Percentiles rank a stretch among this genome's conserved stretches.
Conservation (phyloP, 148 eudicot genomes). For the Persicaria tinctoria region DNA sequence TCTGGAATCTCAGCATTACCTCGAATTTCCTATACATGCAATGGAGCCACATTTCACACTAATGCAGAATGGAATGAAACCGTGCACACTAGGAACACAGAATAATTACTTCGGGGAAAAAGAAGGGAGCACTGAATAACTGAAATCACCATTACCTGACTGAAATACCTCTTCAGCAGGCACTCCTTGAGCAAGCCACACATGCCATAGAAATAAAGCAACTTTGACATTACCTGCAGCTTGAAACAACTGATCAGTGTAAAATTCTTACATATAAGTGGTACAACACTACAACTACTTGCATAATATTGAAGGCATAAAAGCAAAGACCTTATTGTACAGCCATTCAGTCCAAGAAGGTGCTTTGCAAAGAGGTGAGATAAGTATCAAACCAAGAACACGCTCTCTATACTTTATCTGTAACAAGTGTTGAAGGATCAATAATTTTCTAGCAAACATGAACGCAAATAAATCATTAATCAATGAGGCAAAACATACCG, state of each 20-base stretch:
- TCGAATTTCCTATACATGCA: slow-evolving; percentile 53
- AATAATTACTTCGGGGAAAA: not conserved
- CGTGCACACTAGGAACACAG: not conserved
- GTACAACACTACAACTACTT: not conserved
- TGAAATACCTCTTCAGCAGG: slow-evolving; percentile 81
- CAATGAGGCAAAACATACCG: slow-evolving; percentile 47
- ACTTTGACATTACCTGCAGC: slow-evolving; percentile 43
- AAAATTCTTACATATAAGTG: too few relatives aligned
- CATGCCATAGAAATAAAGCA: slow-evolving; percentile 88
- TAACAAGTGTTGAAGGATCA: slow-evolving; percentile 19
- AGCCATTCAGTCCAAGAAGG: slow-evolving; percentile 99
- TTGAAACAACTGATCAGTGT: not conserved
- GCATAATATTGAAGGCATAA: slow-evolving; percentile 1
- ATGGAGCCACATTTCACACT: not conserved
- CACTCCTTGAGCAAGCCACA: slow-evolving; percentile 75
- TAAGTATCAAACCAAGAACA: slow-evolving; percentile 81
- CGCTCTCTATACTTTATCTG: slow-evolving; percentile 73
- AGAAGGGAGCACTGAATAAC: slow-evolving; percentile 1
- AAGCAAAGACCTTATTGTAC: slow-evolving; percentile 62
- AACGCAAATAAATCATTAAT: not conserved
- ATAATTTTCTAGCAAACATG: not conserved
- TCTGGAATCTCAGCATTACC: slow-evolving; percentile 59
- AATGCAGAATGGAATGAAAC: not conserved
- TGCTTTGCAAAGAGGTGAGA: slow-evolving; percentile 93
- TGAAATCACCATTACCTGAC: slow-evolving; percentile 44